Base-by-base conservation (phyloP, 2,329 filamentous ascomycete species). In the Macrophomina phaseolina region DNA sequence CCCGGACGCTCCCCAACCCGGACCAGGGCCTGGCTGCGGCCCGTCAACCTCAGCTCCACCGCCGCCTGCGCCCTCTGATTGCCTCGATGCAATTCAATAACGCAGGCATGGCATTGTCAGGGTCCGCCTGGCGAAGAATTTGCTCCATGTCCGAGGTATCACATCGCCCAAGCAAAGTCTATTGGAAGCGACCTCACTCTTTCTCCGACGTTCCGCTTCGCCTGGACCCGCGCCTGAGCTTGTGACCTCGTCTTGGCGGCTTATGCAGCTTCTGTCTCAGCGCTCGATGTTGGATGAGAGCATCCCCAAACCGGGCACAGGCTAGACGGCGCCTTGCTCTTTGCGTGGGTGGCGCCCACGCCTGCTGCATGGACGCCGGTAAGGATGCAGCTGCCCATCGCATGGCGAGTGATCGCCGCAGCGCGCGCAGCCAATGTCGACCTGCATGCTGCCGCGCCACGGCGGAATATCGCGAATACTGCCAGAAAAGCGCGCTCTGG, bases 361-460 rank as follows among this genome's bases (percentile, higher is more conserved):
- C 40, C 40, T 23, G 23, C 38, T 60, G 55, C 55, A 46, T 38
- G 40, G 40, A 30, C 56, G 56, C 7, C 56, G 58, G 45, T 62
- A 51, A 18, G 58, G 58, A 45, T 62, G 58, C 58, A 60, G 38
- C 38, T 40, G 55, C 28, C 14, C 40, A 46, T 46, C 56, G 9
- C 28, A 32, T 45, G 56, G 38, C 40, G 55, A 45, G 42, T 34
- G 56, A 61, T 49, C 28, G 58, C 58, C 16, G 45, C 55, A 16
- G 23, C 7, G 55, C 11, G 32, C 23, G 8, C 40, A 49, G 32
- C 58, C 58, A 62, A 62, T 62, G 58, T 16, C 58, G 58, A 30
- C 8, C 45, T 62, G 58, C 58, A 62, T 38, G 58, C 58, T 62
- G 58, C 58, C 58, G 58, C 55, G 38, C 55, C 23, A 58, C 55